A percentile compares a stretch with the other conserved stretches of the same genome.
Evolutionary conservation across 352 stramenopile genomes (phyloP).

Genomic region (Globisporangium recalcitrans): DNA sequence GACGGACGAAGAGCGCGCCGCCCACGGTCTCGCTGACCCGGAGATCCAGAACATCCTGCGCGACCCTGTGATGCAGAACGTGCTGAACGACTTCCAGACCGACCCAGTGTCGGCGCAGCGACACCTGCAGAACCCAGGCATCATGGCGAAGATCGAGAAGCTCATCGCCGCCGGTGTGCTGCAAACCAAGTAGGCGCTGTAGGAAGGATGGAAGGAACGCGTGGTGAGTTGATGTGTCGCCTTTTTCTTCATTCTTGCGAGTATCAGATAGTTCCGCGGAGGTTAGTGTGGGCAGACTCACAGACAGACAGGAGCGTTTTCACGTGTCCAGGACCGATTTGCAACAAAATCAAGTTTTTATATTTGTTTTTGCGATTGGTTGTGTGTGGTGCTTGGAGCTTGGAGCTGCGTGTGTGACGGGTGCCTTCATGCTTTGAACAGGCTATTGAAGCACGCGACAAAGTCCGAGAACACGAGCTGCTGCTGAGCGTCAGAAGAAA

Average conservation of each 20-base stretch:
- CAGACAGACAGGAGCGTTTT: background rate
- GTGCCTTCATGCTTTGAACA: conserved; percentile 23
- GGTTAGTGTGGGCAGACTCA: background rate
- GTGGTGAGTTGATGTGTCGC: background rate
- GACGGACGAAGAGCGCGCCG: conserved; percentile 94
- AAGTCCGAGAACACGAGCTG: conserved; percentile 30
- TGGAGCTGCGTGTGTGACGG: background rate
- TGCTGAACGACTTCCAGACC: conserved; percentile 97
- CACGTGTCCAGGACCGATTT: background rate
- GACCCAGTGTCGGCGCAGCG: conserved; percentile 90
- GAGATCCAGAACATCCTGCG: conserved; percentile 98
- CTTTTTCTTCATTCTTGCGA: background rate
- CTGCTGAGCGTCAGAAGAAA: background rate
- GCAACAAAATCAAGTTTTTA: conserved; percentile 11
- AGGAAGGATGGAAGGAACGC: background rate
- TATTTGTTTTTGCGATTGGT: conserved; percentile 8
- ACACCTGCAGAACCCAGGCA: conserved; percentile 92
- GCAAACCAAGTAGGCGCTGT: conserved; percentile 81
- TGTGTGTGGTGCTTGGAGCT: background rate
- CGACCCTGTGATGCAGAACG: conserved; percentile 97
- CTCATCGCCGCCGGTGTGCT: conserved; percentile 98
- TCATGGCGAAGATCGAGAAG: conserved; percentile 98
- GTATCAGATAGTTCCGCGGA: background rate
- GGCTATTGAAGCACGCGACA: conserved; percentile 21
- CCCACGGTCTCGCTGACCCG: conserved; percentile 98